Evolutionary conservation across 2,329 filamentous ascomycete species (phyloP).

Genomic region (Sporothrix humicola): DNA sequence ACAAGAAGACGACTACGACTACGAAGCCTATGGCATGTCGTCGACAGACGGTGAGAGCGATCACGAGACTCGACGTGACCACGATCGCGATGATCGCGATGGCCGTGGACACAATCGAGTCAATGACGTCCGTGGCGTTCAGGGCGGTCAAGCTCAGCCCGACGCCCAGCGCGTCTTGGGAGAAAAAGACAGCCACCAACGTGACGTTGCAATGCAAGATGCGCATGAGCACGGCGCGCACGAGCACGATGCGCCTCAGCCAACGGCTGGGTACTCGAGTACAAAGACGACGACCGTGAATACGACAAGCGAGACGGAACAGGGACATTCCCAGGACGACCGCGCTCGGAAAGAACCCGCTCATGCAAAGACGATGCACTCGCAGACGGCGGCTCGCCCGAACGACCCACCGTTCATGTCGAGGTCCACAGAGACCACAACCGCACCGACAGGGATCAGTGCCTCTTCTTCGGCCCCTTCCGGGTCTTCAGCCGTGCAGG

Average conservation of each 20-base stretch:
- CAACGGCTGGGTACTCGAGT: neutral
- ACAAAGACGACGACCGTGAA: neutral
- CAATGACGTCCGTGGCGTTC: neutral
- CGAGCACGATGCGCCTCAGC: neutral
- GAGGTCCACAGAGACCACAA: neutral
- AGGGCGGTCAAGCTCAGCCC: neutral
- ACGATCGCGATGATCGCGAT: neutral
- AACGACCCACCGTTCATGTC: neutral
- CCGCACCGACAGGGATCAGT: neutral
- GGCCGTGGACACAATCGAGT: neutral
- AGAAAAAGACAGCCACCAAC: neutral
- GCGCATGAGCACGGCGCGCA: neutral
- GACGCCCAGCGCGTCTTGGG: too few relatives aligned
- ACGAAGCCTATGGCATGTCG: slow-evolving; percentile 6
- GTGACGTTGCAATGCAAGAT: slow-evolving; percentile 26
- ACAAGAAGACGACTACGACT: neutral
- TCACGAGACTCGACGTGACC: neutral
- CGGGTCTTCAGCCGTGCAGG: neutral
- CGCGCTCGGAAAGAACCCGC: neutral
- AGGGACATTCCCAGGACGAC: neutral
- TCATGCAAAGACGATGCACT: neutral
- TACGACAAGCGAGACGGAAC: slow-evolving; percentile 1
- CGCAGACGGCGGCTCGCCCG: neutral
- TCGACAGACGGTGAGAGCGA: slow-evolving; percentile 21
- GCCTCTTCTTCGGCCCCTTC: neutral